A percentile compares a stretch with the other conserved stretches of the same genome.
Conservation (phyloP, 2,329 filamentous ascomycete genomes). For the Ampelomyces quisqualis region DNA sequence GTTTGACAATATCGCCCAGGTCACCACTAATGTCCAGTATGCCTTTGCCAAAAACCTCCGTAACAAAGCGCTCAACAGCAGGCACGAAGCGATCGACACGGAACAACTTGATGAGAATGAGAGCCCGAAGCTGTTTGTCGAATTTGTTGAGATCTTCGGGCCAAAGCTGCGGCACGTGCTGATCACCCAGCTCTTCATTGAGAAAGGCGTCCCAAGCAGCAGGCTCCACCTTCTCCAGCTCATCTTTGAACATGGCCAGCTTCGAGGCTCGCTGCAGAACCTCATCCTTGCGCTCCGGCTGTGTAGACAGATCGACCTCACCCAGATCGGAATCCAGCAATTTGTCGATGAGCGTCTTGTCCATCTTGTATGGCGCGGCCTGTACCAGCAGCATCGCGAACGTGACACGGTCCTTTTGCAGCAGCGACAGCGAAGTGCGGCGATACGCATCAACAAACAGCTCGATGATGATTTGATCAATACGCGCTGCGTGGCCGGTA, state of each 20-base stretch:
- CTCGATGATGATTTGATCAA: conserved; percentile 87
- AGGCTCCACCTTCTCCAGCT: conserved; percentile 62
- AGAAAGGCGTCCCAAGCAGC: conserved; percentile 81
- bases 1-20: conserved; percentile 77
- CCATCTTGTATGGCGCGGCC: conserved; percentile 94
- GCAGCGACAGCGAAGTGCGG: conserved; percentile 85
- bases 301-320: conserved; percentile 75
- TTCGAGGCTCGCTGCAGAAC: conserved; percentile 68
- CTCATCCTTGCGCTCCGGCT: conserved; percentile 63
- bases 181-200: conserved; percentile 81
- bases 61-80: conserved; percentile 85
- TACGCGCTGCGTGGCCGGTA: conserved; percentile 73
- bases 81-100: conserved; percentile 94
- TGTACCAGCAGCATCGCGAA: conserved; percentile 93
- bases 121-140: conserved; percentile 77
- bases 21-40: conserved; percentile 85
- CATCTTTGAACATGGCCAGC: conserved; percentile 71
- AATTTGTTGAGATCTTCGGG: conserved; percentile 62
- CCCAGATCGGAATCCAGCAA: conserved; percentile 77
- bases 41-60: conserved; percentile 77
- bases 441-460: conserved; percentile 90
- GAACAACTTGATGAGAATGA: conserved; percentile 91
- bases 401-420: conserved; percentile 93
- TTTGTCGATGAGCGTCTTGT: conserved; percentile 81
- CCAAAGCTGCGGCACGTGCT: conserved; percentile 76